Conservation (phyloP, 129 eudicot species). For the Artemisia annua region DNA sequence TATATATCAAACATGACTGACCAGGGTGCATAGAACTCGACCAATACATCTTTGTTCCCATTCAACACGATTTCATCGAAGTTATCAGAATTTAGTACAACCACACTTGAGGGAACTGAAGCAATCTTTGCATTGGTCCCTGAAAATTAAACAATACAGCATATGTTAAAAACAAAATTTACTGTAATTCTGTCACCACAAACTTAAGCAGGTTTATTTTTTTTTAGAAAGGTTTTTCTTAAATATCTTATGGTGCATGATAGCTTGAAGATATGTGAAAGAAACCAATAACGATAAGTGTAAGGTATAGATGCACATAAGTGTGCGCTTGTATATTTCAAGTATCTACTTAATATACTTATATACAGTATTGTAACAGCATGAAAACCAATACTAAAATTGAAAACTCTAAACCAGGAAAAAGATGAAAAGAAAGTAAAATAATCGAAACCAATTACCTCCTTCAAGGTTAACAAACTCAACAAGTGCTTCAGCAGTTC, state of each 20-base stretch:
- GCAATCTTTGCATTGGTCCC: constrained; percentile 93
- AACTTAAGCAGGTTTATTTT: background rate
- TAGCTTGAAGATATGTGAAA: constrained; percentile 8
- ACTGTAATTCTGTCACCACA: background rate
- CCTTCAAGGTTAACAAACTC: constrained; percentile 90
- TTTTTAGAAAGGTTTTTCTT: background rate
- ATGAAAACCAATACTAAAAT: background rate
- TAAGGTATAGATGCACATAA: background rate
- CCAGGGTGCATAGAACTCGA: constrained; percentile 99
- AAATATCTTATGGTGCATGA: constrained; percentile 13
- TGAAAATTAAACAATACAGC: constrained; percentile 33
- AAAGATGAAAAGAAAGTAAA: background rate
- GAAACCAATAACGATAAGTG: background rate
- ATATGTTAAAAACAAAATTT: constrained; percentile 18
- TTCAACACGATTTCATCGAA: constrained; percentile 82
- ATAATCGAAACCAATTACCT: constrained; percentile 48
- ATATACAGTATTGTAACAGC: background rate
- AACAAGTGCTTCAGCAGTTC: constrained; percentile 89
- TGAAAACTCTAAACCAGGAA: background rate
- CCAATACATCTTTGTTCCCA: constrained; percentile 83
- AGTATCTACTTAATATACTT: background rate
- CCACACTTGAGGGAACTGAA: constrained; percentile 81
- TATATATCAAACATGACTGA: constrained; percentile 25
- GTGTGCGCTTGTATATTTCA: background rate
- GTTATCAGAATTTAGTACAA: constrained; percentile 78